phyloP scores from a whole-genome alignment of 2,329 filamentous ascomycete species.

The Trichoderma gracile region DNA sequence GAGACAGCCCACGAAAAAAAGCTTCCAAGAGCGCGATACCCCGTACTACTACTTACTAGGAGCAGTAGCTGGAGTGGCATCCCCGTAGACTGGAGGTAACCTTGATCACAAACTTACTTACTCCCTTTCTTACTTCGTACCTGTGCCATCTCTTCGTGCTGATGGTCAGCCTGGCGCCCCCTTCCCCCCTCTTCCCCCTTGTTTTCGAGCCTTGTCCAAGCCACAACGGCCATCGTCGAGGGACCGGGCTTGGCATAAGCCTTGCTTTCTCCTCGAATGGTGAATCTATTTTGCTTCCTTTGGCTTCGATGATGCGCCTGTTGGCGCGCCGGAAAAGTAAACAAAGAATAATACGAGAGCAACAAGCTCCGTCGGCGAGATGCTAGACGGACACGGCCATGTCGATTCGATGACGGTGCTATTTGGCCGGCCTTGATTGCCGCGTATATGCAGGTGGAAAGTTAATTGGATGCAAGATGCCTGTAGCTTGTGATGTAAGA shows the following conservation, averaged over 20 bases:
- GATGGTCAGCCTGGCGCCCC: slow-evolving; percentile 12
- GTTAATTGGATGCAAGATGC: not conserved
- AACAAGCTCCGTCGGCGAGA: not conserved
- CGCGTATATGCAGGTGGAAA: slow-evolving; percentile 19
- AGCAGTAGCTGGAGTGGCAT: not conserved
- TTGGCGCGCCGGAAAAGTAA: not conserved
- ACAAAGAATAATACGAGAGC: slow-evolving; percentile 12
- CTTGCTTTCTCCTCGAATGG: not conserved
- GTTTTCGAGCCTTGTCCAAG: slow-evolving; percentile 1
- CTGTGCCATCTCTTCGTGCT: not conserved
- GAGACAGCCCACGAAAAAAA: too few species aligned
- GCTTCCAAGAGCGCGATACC: too few species aligned
- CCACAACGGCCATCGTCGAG: slow-evolving; percentile 14
- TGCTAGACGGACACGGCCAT: too few species aligned
- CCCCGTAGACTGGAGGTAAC: not conserved
- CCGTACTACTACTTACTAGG: not conserved
- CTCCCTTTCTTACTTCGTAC: not conserved
- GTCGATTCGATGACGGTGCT: slow-evolving; percentile 1
- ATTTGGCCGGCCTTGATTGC: not conserved
- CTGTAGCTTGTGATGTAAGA: too few species aligned
- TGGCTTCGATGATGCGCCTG: not conserved
- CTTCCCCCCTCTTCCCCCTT: too few species aligned
- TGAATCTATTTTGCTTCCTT: not conserved
- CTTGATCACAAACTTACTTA: not conserved
- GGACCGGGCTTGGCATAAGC: slow-evolving; percentile 15